Percentiles rank a stretch among this genome's conserved stretches.
Evolutionary conservation across 305 asterid genomes (phyloP).

Genomic region (Fraxinus ornus): DNA sequence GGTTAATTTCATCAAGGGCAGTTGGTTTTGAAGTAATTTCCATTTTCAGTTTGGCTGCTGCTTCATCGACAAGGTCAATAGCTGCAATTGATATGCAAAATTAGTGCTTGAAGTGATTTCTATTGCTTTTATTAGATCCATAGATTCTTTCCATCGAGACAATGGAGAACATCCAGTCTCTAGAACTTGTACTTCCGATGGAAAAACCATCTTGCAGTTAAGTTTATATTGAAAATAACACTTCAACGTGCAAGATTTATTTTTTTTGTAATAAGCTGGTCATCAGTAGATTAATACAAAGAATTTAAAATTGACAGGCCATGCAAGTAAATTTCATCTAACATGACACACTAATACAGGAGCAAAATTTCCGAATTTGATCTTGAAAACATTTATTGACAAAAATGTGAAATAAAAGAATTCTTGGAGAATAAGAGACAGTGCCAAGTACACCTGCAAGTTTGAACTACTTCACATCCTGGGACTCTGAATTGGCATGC

Average conservation of each 20-base stretch:
- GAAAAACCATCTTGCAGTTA: not conserved
- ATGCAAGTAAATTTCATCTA: not conserved
- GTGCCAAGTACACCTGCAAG: not conserved
- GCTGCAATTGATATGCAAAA: conserved; percentile 46
- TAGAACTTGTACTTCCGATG: not conserved
- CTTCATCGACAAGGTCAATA: conserved; percentile 85
- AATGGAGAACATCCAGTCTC: not conserved
- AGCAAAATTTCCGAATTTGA: not conserved
- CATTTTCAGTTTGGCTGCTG: conserved; percentile 87
- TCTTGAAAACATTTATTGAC: not conserved
- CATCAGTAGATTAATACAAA: not conserved
- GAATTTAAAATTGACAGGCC: not conserved
- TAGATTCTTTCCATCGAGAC: not conserved
- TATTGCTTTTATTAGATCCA: not conserved
- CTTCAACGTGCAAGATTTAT: not conserved
- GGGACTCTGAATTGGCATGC: not conserved
- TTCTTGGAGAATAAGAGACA: not conserved
- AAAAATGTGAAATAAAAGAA: not conserved
- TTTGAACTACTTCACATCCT: not conserved
- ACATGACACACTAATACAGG: not conserved
- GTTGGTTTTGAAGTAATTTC: conserved; percentile 89
- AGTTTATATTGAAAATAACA: not conserved
- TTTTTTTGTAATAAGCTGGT: not conserved
- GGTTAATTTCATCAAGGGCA: conserved; percentile 77
- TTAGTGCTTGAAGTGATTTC: not conserved